A percentile compares a stretch with the other conserved stretches of the same genome.
Conservation (phyloP, 257 asterid genomes). For the Rehmannia glutinosa region DNA sequence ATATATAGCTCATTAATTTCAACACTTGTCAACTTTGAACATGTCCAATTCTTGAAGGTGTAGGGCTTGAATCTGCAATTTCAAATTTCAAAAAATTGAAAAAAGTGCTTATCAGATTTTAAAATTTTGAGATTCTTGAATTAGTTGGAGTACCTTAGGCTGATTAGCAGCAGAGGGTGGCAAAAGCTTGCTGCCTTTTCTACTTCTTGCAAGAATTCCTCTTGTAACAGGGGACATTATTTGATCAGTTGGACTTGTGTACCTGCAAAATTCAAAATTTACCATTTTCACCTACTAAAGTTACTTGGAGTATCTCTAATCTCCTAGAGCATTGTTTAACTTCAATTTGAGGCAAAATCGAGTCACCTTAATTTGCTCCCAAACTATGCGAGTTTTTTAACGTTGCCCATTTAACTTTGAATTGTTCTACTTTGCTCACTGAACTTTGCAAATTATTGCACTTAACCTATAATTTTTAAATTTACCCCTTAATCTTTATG, state of each 20-base stretch:
- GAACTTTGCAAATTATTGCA: too few species aligned
- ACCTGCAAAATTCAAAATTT: constrained; percentile 26
- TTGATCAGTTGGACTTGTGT: constrained; percentile 72
- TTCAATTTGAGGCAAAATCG: too few species aligned
- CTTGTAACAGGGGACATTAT: constrained; percentile 65
- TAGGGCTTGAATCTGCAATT: constrained; percentile 36
- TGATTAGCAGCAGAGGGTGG: constrained; percentile 49
- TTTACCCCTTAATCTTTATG: too few species aligned
- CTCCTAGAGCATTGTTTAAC: too few species aligned
- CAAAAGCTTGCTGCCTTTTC: constrained; percentile 41
- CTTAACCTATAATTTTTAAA: too few species aligned
- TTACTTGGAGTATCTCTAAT: too few species aligned
- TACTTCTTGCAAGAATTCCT: constrained; percentile 57
- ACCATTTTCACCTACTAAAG: neutral
- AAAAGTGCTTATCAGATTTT: neutral
- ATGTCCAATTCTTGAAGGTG: constrained; percentile 25
- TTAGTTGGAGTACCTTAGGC: constrained; percentile 22
- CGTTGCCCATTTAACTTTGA: too few species aligned
- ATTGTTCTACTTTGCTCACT: too few species aligned
- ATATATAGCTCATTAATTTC: neutral
- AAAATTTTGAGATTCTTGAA: neutral
- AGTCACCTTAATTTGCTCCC: too few species aligned
- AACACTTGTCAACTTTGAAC: constrained; percentile 9
- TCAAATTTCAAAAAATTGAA: constrained; percentile 2
- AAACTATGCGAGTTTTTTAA: too few species aligned